Percentiles rank a stretch among this genome's conserved stretches.
Conservation (phyloP, 352 stramenopile genomes). For the Pythium biforme region DNA sequence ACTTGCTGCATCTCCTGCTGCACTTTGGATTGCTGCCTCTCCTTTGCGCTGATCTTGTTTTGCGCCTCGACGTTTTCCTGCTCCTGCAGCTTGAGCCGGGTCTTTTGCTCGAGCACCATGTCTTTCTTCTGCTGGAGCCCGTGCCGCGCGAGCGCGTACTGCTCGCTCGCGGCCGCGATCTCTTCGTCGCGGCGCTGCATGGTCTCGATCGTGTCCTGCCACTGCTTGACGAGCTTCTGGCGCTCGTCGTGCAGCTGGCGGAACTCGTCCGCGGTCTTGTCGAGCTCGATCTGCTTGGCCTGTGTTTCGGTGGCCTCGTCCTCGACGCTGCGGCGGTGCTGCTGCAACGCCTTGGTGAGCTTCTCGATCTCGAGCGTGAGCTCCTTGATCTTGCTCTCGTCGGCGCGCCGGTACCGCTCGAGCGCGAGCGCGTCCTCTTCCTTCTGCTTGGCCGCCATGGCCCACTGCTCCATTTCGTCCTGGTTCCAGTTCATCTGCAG, state of each 20-base stretch:
- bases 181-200: slow-evolving; percentile 93
- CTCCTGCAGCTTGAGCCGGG: slow-evolving; percentile 81
- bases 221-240: slow-evolving; percentile 93
- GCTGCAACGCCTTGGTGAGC: slow-evolving; percentile 83
- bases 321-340: slow-evolving; percentile 73
- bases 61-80: slow-evolving; percentile 86
- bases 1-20: slow-evolving; percentile 68
- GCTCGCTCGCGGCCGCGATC: slow-evolving; percentile 89
- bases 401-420: slow-evolving; percentile 91
- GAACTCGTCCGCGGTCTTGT: slow-evolving; percentile 95
- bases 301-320: slow-evolving; percentile 91
- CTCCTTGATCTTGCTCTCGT: slow-evolving; percentile 96
- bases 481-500: slow-evolving; percentile 98
- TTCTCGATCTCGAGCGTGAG: slow-evolving; percentile 93
- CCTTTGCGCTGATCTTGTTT: slow-evolving; percentile 61
- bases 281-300: slow-evolving; percentile 94
- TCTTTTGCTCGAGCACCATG: slow-evolving; percentile 68
- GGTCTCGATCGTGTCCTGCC: slow-evolving; percentile 93
- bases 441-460: slow-evolving; percentile 93
- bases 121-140: slow-evolving; percentile 62
- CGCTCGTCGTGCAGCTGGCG: slow-evolving; percentile 91
- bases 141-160: slow-evolving; percentile 76
- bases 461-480: slow-evolving; percentile 97
- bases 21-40: slow-evolving; percentile 64
- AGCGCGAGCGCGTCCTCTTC: slow-evolving; percentile 94